Evolutionary conservation across 2,329 filamentous ascomycete species (phyloP).

Genomic region (Ustilaginoidea virens): DNA sequence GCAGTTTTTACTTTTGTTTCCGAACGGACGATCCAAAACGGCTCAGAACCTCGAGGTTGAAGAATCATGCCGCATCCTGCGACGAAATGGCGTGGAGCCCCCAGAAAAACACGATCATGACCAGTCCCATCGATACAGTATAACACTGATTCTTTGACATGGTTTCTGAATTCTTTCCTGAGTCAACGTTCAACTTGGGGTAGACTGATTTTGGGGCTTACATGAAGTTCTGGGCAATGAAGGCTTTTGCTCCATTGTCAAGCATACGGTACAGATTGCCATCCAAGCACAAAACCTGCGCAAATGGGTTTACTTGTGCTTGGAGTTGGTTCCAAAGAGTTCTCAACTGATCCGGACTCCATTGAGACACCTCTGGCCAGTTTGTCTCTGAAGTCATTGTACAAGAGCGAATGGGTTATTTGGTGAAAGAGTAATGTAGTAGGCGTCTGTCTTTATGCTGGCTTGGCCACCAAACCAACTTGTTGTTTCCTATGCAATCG

Average conservation of each 20-base stretch:
- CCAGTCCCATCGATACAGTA: slow-evolving; percentile 13
- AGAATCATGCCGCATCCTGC: slow-evolving; percentile 9
- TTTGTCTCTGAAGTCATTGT: background rate
- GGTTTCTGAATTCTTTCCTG: slow-evolving; percentile 1
- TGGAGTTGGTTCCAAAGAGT: slow-evolving; percentile 8
- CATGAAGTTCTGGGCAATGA: slow-evolving; percentile 12
- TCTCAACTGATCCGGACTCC: slow-evolving; percentile 5
- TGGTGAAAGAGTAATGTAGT: too few species aligned
- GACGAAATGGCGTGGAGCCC: slow-evolving; percentile 11
- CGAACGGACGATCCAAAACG: slow-evolving; percentile 10
- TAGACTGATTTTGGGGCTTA: slow-evolving; percentile 4
- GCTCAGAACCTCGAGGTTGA: slow-evolving; percentile 6
- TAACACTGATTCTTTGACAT: slow-evolving; percentile 11
- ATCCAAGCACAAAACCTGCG: slow-evolving; percentile 8
- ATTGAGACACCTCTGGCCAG: slow-evolving; percentile 1
- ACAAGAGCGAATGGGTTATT: too few species aligned
- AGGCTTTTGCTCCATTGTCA: slow-evolving; percentile 8
- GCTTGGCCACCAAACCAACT: too few species aligned
- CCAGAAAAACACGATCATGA: slow-evolving; percentile 12
- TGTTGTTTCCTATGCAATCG: too few species aligned
- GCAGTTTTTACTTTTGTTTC: slow-evolving; percentile 5
- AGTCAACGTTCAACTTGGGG: background rate
- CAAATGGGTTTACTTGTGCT: slow-evolving; percentile 6
- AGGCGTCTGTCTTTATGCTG: too few species aligned
- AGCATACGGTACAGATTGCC: slow-evolving; percentile 8